These are phyloP conservation scores for Globisporangium uncinulatum DNA, from an alignment of 352 stramenopile genomes.

Conservation along the genomic window DNA sequence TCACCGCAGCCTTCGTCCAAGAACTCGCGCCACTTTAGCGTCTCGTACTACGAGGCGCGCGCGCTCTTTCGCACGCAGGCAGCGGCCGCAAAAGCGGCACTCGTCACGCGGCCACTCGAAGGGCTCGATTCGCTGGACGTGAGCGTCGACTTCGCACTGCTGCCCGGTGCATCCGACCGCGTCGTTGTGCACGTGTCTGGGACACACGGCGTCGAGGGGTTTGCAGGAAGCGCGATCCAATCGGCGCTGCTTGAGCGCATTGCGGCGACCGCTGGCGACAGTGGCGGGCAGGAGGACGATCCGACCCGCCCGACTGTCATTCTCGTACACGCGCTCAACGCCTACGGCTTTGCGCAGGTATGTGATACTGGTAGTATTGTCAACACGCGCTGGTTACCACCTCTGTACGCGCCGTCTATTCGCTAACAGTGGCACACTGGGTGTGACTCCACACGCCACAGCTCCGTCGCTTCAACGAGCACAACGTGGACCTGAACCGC, in stretches of 20 bases:
- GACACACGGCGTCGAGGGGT: slow-evolving; percentile 80
- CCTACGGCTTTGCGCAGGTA: slow-evolving; percentile 84
- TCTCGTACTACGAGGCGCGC: slow-evolving; percentile 62
- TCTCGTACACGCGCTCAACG: slow-evolving; percentile 92
- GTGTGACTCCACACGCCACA: no score
- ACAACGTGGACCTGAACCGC: slow-evolving; percentile 94
- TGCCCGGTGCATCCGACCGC: slow-evolving; percentile 34
- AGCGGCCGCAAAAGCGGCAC: slow-evolving; percentile 20
- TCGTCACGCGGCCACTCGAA: slow-evolving; percentile 46
- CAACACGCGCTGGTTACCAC: no score
- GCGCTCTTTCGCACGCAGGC: slow-evolving; percentile 48
- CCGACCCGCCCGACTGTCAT: slow-evolving; percentile 61
- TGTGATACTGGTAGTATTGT: background rate
- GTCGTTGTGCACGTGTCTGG: slow-evolving; percentile 76
- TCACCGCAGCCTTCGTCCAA: background rate
- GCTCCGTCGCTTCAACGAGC: slow-evolving; percentile 88
- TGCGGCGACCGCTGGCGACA: background rate
- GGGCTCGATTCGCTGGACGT: slow-evolving; percentile 41
- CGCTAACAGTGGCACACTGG: no score
- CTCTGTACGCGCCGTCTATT: no score
- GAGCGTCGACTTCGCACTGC: slow-evolving; percentile 59
- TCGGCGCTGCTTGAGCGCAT: slow-evolving; percentile 34
- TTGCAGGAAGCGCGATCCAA: slow-evolving; percentile 82
- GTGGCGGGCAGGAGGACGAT: slow-evolving; percentile 2
- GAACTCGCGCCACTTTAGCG: slow-evolving; percentile 28